phyloP scores from a whole-genome alignment of 129 eudicot species.

The Ambrosia trifida region DNA sequence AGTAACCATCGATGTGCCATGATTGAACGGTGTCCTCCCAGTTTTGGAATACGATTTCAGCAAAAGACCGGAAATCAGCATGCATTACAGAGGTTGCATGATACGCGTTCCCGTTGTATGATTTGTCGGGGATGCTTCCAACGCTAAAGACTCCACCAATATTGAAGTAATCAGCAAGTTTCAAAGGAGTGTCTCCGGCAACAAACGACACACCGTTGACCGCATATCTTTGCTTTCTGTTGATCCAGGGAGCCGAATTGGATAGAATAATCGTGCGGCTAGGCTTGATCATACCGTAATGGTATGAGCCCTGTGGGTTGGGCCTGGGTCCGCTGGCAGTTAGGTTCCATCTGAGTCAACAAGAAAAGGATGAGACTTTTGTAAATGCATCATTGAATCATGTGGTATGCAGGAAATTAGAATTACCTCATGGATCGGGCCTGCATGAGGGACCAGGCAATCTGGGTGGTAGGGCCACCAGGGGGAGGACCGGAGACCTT shows the following conservation, averaged over 20 bases:
- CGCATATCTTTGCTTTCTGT: constrained; percentile 83
- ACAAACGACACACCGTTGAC: constrained; percentile 83
- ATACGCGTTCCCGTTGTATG: constrained; percentile 56
- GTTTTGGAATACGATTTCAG: constrained; percentile 86
- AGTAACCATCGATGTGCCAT: constrained; percentile 88
- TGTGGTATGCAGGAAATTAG: background rate
- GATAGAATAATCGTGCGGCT: constrained; percentile 78
- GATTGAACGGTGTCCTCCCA: constrained; percentile 90
- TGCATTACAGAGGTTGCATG: constrained; percentile 79
- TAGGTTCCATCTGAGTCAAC: constrained; percentile 63
- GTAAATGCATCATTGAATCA: no score
- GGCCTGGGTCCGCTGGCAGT: constrained; percentile 99
- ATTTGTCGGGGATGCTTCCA: constrained; percentile 74
- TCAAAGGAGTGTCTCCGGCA: constrained; percentile 76
- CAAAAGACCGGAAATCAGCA: constrained; percentile 75
- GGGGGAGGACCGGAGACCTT: constrained; percentile 78
- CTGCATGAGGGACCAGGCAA: constrained; percentile 69
- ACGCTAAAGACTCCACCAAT: constrained; percentile 74
- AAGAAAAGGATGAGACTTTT: background rate
- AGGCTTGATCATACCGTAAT: constrained; percentile 80
- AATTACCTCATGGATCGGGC: constrained; percentile 77
- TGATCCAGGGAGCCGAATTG: constrained; percentile 84
- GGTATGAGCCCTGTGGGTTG: constrained; percentile 98
- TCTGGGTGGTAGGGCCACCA: constrained; percentile 80
- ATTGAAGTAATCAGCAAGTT: constrained; percentile 84